Percentiles rank a stretch among this genome's conserved stretches.
These are phyloP conservation scores for Boletus barrowsii DNA, from an alignment of 768 basidiomycete species.

Conservation along the genomic window DNA sequence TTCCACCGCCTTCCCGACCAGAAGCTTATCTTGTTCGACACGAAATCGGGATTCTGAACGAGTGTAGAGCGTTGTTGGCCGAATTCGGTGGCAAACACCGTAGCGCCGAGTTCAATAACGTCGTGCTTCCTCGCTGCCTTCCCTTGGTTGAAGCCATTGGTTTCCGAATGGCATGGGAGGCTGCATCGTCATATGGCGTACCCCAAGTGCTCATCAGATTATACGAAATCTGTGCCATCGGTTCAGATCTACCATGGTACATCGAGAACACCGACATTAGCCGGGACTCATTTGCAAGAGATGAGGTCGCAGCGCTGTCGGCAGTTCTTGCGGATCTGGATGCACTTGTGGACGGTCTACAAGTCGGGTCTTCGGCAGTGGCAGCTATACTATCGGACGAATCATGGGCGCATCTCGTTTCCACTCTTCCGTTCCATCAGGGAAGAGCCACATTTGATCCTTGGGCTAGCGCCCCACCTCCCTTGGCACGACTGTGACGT, in stretches of 20 bases:
- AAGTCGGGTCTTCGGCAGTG: neutral
- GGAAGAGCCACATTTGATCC: neutral
- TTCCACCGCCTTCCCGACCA: neutral
- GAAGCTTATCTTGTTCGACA: neutral
- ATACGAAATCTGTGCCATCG: neutral
- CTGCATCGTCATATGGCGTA: neutral
- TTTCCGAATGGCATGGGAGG: conserved; percentile 1
- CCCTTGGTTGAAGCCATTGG: neutral
- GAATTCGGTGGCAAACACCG: neutral
- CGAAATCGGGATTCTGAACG: neutral
- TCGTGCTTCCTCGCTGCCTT: neutral
- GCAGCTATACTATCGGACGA: neutral
- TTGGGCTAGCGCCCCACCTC: neutral
- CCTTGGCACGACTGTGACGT: neutral
- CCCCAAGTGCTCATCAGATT: neutral
- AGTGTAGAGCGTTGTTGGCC: neutral
- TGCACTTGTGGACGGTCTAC: neutral
- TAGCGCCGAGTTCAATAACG: neutral
- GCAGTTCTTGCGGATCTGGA: neutral
- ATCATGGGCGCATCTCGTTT: neutral
- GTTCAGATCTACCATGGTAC: neutral
- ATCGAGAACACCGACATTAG: neutral
- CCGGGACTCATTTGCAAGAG: neutral
- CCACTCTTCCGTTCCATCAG: neutral
- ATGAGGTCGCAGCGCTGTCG: neutral